These are phyloP conservation scores for Epichloe brachyelytri DNA, from an alignment of 2,329 filamentous ascomycete species.

Conservation along the genomic window DNA sequence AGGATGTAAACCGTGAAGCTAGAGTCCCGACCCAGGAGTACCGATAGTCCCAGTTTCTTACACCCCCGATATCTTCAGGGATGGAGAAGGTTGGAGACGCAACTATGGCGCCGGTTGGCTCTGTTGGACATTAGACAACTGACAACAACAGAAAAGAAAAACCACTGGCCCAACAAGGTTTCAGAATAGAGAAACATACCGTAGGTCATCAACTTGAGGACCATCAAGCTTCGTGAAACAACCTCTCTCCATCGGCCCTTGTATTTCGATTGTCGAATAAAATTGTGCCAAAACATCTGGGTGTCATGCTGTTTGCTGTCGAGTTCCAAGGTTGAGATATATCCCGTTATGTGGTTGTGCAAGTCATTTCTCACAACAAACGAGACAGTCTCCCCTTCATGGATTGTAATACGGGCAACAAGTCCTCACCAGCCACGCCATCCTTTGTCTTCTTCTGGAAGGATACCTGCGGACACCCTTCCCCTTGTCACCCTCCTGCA, in stretches of 20 bases:
- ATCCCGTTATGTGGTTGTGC: conserved; percentile 40
- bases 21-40: conserved; percentile 69
- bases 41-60: conserved; percentile 58
- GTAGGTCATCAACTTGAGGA: conserved; percentile 64
- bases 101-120: conserved; percentile 66
- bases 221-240: conserved; percentile 56
- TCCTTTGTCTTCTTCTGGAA: conserved; percentile 41
- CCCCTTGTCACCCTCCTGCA: conserved; percentile 39
- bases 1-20: conserved; percentile 71
- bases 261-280: conserved; percentile 59
- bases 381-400: conserved; percentile 55
- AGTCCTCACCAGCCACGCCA: conserved; percentile 50
- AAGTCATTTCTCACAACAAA: conserved; percentile 55
- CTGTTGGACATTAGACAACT: conserved; percentile 17
- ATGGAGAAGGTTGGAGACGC: conserved; percentile 67
- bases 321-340: conserved; percentile 45
- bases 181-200: conserved; percentile 12
- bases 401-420: conserved; percentile 43
- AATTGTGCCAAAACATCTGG: conserved; percentile 59
- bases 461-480: conserved; percentile 34
- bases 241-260: conserved; percentile 61
- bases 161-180: not conserved
- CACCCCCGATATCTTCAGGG: conserved; percentile 59
- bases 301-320: conserved; percentile 55
- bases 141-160: not conserved